Evolutionary conservation across 2,329 filamentous ascomycete species (phyloP), one percentile per base, ranked within the genome.

Genomic region (Pseudodiploospora longispora): DNA sequence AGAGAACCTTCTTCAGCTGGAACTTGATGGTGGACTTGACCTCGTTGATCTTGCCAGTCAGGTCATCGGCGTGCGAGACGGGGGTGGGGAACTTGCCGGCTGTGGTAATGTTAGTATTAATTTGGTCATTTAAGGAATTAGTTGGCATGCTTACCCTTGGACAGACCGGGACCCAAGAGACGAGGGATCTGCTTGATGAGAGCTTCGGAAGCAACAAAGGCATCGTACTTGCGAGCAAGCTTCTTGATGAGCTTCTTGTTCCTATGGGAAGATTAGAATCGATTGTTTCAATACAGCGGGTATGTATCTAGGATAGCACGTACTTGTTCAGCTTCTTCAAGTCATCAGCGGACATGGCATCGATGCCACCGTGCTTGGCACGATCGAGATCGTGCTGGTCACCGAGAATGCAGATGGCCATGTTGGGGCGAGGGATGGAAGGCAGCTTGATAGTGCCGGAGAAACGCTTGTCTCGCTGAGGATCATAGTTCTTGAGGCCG

Each of bases 181-280:
- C 93, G 93, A 63, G 93, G 93, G 64, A 98, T 97, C 81, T 96
- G 90, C 85, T 95, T 96, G 85, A 98, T 96, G 67, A 98, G 78
- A 66, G 85, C 78, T 68, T 98, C 93, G 69, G 91, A 97, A 70
- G 93, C 86, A 69, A 98, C 75, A 78, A 98, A 98, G 62, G 93
- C 93, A 74, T 98, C 93, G 84, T 98, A 97, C 82, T 98, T 98
- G 83, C 90, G 89, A 55, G 93, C 93, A 59, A 98, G 87, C 86
- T 98, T 98, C 89, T 98, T 98, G 85, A 98, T 96, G 66, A 97
- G 85, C 86, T 98, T 98, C 87, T 98, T 97, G 88, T 98, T 98
- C 88, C 41, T 40, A 30, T 10, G 27, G 4, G 28, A 33, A 6
- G 34, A 36, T 43, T 38, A 43, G 34, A 9, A 12, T 34, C 19